Base-by-base conservation (phyloP, 108 stramenopile genomes). In the Cyclotella kingstonii region DNA sequence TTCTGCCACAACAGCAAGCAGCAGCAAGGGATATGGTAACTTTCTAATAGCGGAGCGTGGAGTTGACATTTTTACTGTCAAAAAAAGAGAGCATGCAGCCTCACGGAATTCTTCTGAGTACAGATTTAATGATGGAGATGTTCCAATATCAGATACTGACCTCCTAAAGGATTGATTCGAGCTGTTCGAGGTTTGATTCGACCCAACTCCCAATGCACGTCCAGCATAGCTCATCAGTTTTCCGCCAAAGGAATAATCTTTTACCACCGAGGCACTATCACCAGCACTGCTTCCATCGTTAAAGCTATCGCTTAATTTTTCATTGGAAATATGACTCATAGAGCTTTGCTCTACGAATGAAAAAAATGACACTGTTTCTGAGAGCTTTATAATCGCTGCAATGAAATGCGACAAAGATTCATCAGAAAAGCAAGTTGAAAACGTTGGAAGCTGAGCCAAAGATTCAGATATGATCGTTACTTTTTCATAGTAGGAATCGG, bases 201-300 rank as follows among this genome's bases (percentile, higher is more conserved):
- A 38, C 7, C 61, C 62, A 28, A 61, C 62, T 28, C 66, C 69
- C 35, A 92, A 84, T 27, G 86, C 86, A 54, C 86, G 70, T 1
- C 84, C 91, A 18, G 87, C 90, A 41, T 89, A 82, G 50, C 67
- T 85, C 31, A 92, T 84, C 27, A 92, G 61, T 50, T 86, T 89
- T 48, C 83, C 82, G n/a, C 85, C 71, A 18, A 88, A 82, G 6
- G 73, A 78, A 38, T 57, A 48, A 42, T 66, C 53, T 56, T 53
- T 40, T 40, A 45, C 28, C 3, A n/a, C 48, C 8, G n/a, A 60
- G 3, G 14, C 15, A 17, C 21, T 33, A 9, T 59, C 44, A 45
- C 55, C 53, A 0, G 26, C 14, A 33, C 33, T 50, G 44, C 43
- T 53, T 8, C 44, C 51, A 19, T 48, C 35, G 31, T 42, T 31